A percentile compares a stretch with the other conserved stretches of the same genome.
phyloP scores from a whole-genome alignment of 225 moss, liverwort and hornwort genomes.

The Sphagnum tenellum region DNA sequence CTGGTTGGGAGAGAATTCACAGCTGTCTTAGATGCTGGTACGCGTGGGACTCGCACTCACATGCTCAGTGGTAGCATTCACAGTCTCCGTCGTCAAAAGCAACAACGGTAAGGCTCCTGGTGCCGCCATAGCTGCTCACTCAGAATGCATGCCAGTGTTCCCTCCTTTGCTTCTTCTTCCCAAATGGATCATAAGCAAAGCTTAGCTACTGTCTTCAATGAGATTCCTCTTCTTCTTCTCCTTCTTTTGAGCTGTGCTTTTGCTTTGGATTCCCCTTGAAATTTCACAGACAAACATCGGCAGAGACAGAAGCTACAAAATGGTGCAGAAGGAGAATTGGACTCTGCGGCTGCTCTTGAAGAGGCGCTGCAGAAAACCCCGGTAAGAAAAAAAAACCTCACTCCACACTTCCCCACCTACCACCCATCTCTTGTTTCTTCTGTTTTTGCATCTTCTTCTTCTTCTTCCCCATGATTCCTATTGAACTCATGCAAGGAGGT shows the following conservation, averaged over 20 bases:
- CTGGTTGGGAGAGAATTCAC: too few relatives aligned
- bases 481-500: not conserved
- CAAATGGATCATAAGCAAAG: slow-evolving; percentile 4
- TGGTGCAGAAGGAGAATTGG: slow-evolving; percentile 9
- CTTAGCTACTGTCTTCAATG: too few relatives aligned
- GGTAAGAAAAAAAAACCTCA: slow-evolving; percentile 8
- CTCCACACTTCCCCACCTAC: too few relatives aligned
- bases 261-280: too few relatives aligned
- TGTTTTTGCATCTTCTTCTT: not conserved
- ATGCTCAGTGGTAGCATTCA: slow-evolving; percentile 51
- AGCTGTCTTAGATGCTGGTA: slow-evolving; percentile 51
- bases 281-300: slow-evolving; percentile 1
- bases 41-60: slow-evolving; percentile 73
- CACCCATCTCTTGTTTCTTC: not conserved
- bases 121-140: not conserved
- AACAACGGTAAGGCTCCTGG: slow-evolving; percentile 4
- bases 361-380: slow-evolving; percentile 18
- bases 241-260: too few relatives aligned
- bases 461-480: not conserved
- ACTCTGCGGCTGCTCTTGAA: slow-evolving; percentile 7
- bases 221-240: too few relatives aligned
- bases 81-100: slow-evolving; percentile 22
- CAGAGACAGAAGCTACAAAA: slow-evolving; percentile 2
- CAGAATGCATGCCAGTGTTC: not conserved
- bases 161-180: not conserved